Evolutionary conservation across 257 asterid genomes (phyloP).

Genomic region (Solanum rostratum): DNA sequence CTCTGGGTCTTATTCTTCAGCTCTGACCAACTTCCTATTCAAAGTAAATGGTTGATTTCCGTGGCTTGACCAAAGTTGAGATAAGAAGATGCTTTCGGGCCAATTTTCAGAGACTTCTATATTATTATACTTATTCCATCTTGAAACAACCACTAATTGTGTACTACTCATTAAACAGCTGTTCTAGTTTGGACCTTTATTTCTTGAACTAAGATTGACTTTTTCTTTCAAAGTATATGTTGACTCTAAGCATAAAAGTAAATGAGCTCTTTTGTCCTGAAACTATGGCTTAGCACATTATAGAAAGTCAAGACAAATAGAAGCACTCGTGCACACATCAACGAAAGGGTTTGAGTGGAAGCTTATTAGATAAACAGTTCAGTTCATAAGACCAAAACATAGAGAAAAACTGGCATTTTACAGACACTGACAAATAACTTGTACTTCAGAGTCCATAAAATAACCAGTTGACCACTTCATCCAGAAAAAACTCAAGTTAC

Average conservation of each 20-base stretch:
- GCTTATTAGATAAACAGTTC: neutral
- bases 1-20: neutral
- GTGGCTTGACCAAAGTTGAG: neutral
- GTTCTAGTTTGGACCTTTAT: neutral
- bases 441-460: neutral
- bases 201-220: neutral
- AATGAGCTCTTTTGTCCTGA: neutral
- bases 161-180: neutral
- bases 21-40: neutral
- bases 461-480: neutral
- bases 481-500: neutral
- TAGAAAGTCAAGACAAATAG: neutral
- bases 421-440: neutral
- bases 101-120: neutral
- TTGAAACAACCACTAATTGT: neutral
- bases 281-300: neutral
- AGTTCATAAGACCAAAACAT: neutral
- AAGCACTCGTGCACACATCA: neutral
- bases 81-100: neutral
- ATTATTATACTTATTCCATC: neutral
- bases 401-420: neutral
- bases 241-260: neutral
- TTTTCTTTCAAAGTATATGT: neutral
- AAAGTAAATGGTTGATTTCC: neutral
- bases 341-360: neutral